Evolutionary conservation across 2,329 filamentous ascomycete genomes (phyloP), one percentile per base, ranked within the genome.

Genomic region (Colletotrichum orbiculare): DNA sequence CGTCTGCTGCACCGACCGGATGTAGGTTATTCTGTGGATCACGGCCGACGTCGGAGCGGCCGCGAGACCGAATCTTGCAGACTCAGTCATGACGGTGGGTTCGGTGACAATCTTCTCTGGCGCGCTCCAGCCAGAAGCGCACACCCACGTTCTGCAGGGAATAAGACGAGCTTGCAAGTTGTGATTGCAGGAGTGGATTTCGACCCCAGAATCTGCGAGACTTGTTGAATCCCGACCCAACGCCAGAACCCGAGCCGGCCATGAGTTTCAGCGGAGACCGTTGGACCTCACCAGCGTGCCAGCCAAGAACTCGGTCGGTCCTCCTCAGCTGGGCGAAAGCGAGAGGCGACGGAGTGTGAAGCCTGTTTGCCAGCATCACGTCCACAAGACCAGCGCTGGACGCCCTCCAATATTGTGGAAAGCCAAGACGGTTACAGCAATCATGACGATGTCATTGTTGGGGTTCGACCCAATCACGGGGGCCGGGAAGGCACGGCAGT

Each of bases 371-470:
- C 41, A 42, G 45, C n/a, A 48, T 15, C 15, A 48, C n/a, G 17
- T 39, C 25, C 25, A 25, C 4, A 25, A 46, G 13, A 58, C 33
- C 25, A 37, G 3, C 38, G 41, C 13, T 15, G n/a, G 34, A 37
- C 17, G 50, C 48, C 25, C 25, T 25, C 25, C 45, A 38, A 57
- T 17, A 52, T 15, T 42, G 35, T 15, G 33, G 47, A 10, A 43
- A 53, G 63, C 63, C 63, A 66, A 66, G 58, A 15, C 41, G 17
- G 37, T 46, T 47, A n/a, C 9, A 47, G 35, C 42, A 53, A 55
- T 66, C 63, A 63, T 66, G 12, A 15, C 54, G 43, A 64, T 66
- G 64, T 65, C 64, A 66, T 66, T 49, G 17, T 52, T 65, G 49
- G 46, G 35, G 25, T 65, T n/a, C 33, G 9, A 13, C 25, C 64